Base-by-base conservation (phyloP, 1,139 yeast species). In the Geotrichum histeridarum region DNA sequence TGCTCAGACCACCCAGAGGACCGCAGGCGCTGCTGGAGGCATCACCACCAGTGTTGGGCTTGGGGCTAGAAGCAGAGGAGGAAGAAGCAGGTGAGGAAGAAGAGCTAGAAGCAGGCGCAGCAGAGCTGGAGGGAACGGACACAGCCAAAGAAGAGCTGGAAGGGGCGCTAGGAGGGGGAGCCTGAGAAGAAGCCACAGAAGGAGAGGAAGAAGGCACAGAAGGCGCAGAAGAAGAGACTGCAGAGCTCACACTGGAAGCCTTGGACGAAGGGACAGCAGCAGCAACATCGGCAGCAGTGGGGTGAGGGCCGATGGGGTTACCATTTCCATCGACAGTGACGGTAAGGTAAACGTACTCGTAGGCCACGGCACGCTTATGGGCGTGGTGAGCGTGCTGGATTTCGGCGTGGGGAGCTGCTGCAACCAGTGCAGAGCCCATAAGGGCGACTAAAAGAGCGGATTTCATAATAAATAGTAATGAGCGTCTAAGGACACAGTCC, bases 271-370 rank as follows among this genome's bases (percentile, higher is more conserved):
- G 17, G 35, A 41, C 44, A 36, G 41, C 49, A 27, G 59, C 50
- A 39, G 57, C 51, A 31, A 43, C 47, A 18, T 55, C 57, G 44
- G 54, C 51, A 39, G 53, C 51, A 30, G 60, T 55, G 15, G 62
- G 61, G 41, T 63, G 46, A 33, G 61, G 59, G 46, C 61, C 52
- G 58, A 73, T 67, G 54, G 82, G 73, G 60, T 76, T 67, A 60
- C 95, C 95, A 50, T 78, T 67, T 60, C 77, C 80, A 70, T 87
- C 84, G 57, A 89, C 95, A 56, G 84, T 78, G 59, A 84, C 82
- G 43, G 91, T 84, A 64, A 83, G 84, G 70, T 86, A 87, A 59
- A 86, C 91, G 70, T 84, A 83, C 70, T 87, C 89, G 64, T 86
- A 82, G 58, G 87, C 95, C 62, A 84, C 80, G 51, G 87, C 74